phyloP scores from a whole-genome alignment of 2,329 filamentous ascomycete species.

The Aspergillus caelatus region DNA sequence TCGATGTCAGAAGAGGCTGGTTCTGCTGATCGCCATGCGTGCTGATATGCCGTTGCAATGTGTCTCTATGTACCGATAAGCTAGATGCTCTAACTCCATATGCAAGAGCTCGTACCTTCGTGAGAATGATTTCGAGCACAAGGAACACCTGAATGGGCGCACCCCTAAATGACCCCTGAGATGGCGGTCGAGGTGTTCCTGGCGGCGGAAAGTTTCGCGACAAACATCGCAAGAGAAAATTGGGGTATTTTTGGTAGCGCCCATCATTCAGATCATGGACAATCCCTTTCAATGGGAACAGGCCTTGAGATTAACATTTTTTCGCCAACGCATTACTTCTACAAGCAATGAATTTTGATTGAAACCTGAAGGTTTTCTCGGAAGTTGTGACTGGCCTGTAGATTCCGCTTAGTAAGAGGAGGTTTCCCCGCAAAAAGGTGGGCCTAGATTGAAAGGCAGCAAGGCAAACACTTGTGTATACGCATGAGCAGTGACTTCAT shows the following conservation, averaged over 20 bases:
- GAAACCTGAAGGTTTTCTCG: neutral
- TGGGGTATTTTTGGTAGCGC: neutral
- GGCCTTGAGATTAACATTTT: neutral
- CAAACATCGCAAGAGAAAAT: neutral
- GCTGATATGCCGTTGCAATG: neutral
- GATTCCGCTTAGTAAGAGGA: neutral
- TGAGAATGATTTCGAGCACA: neutral
- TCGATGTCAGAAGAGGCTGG: neutral
- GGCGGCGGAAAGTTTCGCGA: slow-evolving; percentile 3
- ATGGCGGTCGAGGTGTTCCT: neutral
- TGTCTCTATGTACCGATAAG: neutral
- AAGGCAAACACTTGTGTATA: neutral
- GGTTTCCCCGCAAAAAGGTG: neutral
- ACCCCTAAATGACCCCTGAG: neutral
- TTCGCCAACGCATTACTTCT: neutral
- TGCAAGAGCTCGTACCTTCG: neutral
- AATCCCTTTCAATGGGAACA: neutral
- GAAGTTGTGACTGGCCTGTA: neutral
- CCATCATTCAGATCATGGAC: neutral
- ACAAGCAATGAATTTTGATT: neutral
- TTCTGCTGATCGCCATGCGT: neutral
- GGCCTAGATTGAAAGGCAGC: neutral
- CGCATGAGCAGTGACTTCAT: too few relatives aligned
- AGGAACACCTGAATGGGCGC: neutral
- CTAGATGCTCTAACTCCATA: neutral